Evolutionary conservation across 2,329 filamentous ascomycete genomes (phyloP).

Genomic region (Phialophora macrospora): DNA sequence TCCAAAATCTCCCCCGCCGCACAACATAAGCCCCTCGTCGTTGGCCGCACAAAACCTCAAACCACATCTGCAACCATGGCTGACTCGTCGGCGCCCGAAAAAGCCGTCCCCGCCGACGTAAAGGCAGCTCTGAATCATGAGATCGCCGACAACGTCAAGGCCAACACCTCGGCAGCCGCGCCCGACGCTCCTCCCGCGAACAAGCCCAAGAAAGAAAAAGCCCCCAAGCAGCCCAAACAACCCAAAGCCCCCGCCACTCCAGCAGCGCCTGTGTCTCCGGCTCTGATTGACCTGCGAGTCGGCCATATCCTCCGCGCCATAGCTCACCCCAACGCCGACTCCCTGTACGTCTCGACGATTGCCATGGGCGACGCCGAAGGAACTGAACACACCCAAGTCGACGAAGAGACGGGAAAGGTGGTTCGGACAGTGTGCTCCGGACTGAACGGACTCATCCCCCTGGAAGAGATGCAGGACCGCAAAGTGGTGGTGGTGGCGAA

Average conservation of each 20-base stretch:
- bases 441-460: conserved; percentile 86
- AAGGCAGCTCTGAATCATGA: conserved; percentile 42
- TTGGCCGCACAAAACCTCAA: conserved; percentile 40
- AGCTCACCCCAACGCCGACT: conserved; percentile 96
- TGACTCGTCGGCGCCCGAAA: conserved; percentile 22
- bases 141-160: conserved; percentile 39
- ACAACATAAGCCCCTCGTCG: conserved; percentile 39
- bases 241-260: conserved; percentile 71
- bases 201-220: conserved; percentile 71
- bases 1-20: conserved; percentile 29
- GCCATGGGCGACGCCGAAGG: conserved; percentile 87
- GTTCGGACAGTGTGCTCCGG: conserved; percentile 97
- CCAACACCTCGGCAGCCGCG: conserved; percentile 34
- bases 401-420: conserved; percentile 85
- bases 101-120: conserved; percentile 32
- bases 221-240: conserved; percentile 87
- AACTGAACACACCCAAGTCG: conserved; percentile 76
- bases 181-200: conserved; percentile 14
- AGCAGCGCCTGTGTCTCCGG: conserved; percentile 77
- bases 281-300: conserved; percentile 90
- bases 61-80: conserved; percentile 23
- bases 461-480: conserved; percentile 95
- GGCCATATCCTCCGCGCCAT: conserved; percentile 96
- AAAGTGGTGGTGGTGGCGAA: conserved; percentile 97
- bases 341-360: conserved; percentile 92